Percentiles rank a stretch among this genome's conserved stretches.
Conservation (phyloP, 1,284 basidiomycete species). For the Ustilago nuda region DNA sequence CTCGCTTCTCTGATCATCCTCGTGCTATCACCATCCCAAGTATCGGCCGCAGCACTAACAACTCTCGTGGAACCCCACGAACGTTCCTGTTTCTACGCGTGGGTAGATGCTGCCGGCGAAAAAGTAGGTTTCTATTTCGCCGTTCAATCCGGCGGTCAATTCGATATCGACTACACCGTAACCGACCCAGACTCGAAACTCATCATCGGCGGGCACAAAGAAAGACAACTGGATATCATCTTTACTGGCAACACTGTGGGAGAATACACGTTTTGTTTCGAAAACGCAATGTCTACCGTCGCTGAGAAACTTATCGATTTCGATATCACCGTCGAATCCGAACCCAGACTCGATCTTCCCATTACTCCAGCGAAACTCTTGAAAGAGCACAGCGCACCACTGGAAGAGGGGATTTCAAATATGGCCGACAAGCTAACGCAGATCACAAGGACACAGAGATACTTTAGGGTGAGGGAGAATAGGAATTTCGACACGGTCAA, state of each 20-base stretch:
- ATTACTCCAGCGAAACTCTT: slow-evolving; percentile 54
- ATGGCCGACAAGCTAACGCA: slow-evolving; percentile 55
- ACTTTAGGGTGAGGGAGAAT: slow-evolving; percentile 67
- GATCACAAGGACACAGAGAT: slow-evolving; percentile 63
- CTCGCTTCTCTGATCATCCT: slow-evolving; percentile 2
- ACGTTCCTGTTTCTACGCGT: slow-evolving; percentile 91
- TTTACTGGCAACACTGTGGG: slow-evolving; percentile 92
- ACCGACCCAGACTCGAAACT: slow-evolving; percentile 88
- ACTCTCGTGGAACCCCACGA: slow-evolving; percentile 87
- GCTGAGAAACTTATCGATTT: slow-evolving; percentile 67
- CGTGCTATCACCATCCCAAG: background rate
- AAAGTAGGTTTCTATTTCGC: slow-evolving; percentile 82
- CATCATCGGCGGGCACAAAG: slow-evolving; percentile 84
- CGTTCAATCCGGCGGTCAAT: slow-evolving; percentile 95
- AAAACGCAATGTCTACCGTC: slow-evolving; percentile 77
- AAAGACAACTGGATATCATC: slow-evolving; percentile 95
- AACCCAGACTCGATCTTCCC: slow-evolving; percentile 65
- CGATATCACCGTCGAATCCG: slow-evolving; percentile 69
- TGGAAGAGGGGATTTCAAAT: slow-evolving; percentile 62
- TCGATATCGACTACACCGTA: slow-evolving; percentile 95
- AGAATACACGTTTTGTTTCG: slow-evolving; percentile 98
- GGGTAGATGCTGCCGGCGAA: slow-evolving; percentile 92
- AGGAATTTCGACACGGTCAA: slow-evolving; percentile 64
- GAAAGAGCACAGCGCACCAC: slow-evolving; percentile 63
- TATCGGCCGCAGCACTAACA: slow-evolving; percentile 78